A percentile compares a stretch with the other conserved stretches of the same genome.
Conservation (phyloP, 257 asterid genomes). For the Solanum infundibuliforme region DNA sequence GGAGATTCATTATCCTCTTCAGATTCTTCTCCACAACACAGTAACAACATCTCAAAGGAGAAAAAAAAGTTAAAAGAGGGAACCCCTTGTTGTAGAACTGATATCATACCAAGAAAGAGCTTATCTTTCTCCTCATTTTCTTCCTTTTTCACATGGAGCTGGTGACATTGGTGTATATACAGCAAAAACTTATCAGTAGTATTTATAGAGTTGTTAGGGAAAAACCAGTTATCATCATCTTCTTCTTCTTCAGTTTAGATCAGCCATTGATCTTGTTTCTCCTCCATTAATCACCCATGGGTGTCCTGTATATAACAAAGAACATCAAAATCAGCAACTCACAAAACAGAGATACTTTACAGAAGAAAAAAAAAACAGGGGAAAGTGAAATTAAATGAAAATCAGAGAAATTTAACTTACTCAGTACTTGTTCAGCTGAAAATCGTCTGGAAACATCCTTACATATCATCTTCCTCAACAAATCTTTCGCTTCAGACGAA, state of each 20-base stretch:
- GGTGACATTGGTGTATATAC: background rate
- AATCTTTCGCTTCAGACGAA: constrained; percentile 23
- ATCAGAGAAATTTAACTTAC: constrained; percentile 6
- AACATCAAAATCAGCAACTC: background rate
- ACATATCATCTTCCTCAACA: constrained; percentile 28
- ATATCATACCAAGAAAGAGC: background rate
- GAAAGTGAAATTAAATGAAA: background rate
- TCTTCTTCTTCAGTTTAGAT: background rate
- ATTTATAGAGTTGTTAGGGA: background rate
- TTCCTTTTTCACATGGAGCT: background rate
- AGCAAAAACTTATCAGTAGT: background rate
- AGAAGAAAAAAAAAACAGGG: background rate
- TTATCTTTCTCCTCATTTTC: background rate
- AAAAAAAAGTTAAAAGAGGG: background rate
- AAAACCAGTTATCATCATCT: background rate
- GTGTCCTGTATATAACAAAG: background rate
- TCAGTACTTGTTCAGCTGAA: constrained; percentile 27
- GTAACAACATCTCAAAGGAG: background rate
- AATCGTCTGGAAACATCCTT: constrained; percentile 21
- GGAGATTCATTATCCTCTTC: background rate
- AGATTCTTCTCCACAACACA: background rate
- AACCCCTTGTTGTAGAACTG: background rate
- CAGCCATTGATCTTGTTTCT: background rate
- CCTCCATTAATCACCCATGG: constrained; percentile 10
- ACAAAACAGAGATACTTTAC: too few relatives aligned